Conservation (phyloP, 1,139 yeast species). For the Meyerozyma athensensis region DNA sequence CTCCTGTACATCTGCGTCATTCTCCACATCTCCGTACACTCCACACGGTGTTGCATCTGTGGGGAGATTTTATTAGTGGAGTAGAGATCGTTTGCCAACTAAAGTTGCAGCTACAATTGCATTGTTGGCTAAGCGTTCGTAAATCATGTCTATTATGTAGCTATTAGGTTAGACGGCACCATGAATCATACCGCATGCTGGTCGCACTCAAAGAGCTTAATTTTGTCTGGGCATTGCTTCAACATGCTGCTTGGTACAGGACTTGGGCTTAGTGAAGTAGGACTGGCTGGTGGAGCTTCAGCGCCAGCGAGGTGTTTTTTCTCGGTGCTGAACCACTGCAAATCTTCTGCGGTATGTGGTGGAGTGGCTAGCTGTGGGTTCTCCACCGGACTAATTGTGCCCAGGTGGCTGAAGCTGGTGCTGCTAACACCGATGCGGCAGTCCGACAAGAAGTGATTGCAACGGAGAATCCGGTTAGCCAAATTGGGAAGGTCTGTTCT, state of each 20-base stretch:
- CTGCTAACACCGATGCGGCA: background rate
- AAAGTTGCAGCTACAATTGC: background rate
- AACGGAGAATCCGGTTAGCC: constrained; percentile 31
- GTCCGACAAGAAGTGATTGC: constrained; percentile 29
- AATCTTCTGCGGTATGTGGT: background rate
- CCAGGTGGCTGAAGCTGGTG: background rate
- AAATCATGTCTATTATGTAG: too few relatives aligned
- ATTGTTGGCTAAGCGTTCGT: background rate
- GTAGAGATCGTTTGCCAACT: background rate
- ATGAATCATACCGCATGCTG: background rate
- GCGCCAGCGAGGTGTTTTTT: background rate
- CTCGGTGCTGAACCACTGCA: background rate
- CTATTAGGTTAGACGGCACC: too few relatives aligned
- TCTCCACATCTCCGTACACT: background rate
- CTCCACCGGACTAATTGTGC: background rate
- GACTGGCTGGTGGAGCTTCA: background rate
- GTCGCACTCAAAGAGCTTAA: background rate
- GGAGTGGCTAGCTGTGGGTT: constrained; percentile 1
- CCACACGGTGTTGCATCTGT: background rate
- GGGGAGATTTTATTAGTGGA: background rate
- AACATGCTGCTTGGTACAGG: background rate
- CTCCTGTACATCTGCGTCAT: too few relatives aligned
- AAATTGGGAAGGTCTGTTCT: constrained; percentile 53
- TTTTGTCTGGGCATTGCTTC: background rate
- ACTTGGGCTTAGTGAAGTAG: background rate